Percentiles rank a stretch among this genome's conserved stretches.
Conservation (phyloP, 1,284 basidiomycete species). For the Tilletia walkeri region DNA sequence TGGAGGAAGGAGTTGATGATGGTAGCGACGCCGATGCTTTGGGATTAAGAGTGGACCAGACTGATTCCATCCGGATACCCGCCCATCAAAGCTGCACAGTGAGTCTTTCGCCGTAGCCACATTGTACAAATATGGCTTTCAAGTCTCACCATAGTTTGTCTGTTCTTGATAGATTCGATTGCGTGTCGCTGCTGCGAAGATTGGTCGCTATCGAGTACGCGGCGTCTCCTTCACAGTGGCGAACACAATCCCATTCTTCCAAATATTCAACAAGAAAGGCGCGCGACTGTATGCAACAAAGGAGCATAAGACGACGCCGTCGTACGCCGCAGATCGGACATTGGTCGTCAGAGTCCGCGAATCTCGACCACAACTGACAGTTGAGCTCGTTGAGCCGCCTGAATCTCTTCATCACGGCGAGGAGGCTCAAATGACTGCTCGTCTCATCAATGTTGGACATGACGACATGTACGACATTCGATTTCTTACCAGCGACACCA, state of each 20-base stretch:
- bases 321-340: slow-evolving; percentile 57
- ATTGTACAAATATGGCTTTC: too few species aligned
- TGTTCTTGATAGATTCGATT: neutral
- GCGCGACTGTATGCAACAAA: slow-evolving; percentile 57
- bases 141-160: too few species aligned
- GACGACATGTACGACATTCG: slow-evolving; percentile 13
- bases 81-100: slow-evolving; percentile 29
- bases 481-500: neutral
- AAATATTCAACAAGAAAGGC: slow-evolving; percentile 57
- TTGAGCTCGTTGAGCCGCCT: slow-evolving; percentile 31
- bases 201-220: slow-evolving; percentile 46
- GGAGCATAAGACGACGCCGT: slow-evolving; percentile 55
- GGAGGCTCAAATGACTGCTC: neutral
- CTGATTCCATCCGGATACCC: slow-evolving; percentile 16
- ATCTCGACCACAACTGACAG: slow-evolving; percentile 51
- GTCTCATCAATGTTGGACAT: slow-evolving; percentile 14
- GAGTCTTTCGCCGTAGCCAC: neutral
- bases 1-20: slow-evolving; percentile 25
- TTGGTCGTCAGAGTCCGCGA: slow-evolving; percentile 55
- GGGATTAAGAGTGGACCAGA: too few species aligned
- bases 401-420: slow-evolving; percentile 8
- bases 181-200: neutral
- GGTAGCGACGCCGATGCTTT: too few species aligned
- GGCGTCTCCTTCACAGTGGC: slow-evolving; percentile 57
- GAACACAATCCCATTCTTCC: slow-evolving; percentile 56